Conservation (phyloP, 208 protist species). For the Trypanosoma vivax region DNA sequence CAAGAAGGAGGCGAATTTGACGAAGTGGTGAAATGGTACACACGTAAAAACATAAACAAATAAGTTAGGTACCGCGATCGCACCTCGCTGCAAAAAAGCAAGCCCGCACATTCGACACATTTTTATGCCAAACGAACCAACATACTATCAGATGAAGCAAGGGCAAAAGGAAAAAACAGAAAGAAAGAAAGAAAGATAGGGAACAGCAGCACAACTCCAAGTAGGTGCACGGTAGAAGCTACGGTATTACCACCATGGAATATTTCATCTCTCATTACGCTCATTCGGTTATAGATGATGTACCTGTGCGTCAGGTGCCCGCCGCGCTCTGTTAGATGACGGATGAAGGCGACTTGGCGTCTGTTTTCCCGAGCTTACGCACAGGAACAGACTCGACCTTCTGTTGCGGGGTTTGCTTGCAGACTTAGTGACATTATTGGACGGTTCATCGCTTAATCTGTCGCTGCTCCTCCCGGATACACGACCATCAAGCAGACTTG, state of each 20-base stretch:
- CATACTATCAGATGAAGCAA: background rate
- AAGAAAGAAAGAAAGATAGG: background rate
- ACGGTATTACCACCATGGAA: no score
- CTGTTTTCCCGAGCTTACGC: background rate
- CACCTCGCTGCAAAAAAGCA: no score
- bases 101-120: no score
- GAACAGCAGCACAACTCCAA: background rate
- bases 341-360: conserved; percentile 9
- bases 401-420: background rate
- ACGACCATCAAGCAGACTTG: background rate
- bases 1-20: background rate
- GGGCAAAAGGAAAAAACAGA: background rate
- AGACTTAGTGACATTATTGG: background rate
- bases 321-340: conserved; percentile 4
- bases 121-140: no score
- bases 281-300: no score
- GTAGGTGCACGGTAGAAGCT: no score
- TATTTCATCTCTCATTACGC: no score
- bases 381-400: conserved; percentile 1
- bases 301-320: background rate
- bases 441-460: background rate
- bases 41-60: conserved; percentile 6
- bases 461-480: conserved; percentile 9
- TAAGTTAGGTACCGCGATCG: no score
- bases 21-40: background rate